Evolutionary conservation across 768 basidiomycete genomes (phyloP).

Genomic region (Xanthoconium stramineum): DNA sequence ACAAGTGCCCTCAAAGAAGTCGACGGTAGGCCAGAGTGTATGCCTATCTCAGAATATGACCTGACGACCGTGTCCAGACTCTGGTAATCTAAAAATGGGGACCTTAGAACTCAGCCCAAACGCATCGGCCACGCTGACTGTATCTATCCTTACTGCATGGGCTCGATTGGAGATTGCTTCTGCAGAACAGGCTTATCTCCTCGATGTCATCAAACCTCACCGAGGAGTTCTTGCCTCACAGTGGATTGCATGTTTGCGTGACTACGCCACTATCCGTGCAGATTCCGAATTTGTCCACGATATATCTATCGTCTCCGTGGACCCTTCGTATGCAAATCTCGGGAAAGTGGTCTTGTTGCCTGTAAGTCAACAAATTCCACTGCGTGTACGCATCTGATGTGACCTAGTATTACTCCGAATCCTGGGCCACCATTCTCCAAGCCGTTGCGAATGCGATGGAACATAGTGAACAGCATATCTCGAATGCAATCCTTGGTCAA

Average conservation of each 20-base stretch:
- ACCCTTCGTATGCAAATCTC: constrained; percentile 81
- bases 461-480: constrained; percentile 57
- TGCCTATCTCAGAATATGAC: background rate
- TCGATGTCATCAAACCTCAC: constrained; percentile 80
- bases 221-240: constrained; percentile 68
- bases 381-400: background rate
- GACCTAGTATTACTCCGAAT: constrained; percentile 76
- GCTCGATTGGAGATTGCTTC: constrained; percentile 86
- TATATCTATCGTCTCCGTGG: constrained; percentile 67
- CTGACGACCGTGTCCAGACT: constrained; percentile 47
- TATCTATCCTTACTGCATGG: constrained; percentile 94
- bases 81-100: constrained; percentile 81
- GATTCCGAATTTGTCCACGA: constrained; percentile 87
- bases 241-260: constrained; percentile 86
- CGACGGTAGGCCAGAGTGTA: constrained; percentile 53
- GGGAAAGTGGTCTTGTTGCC: constrained; percentile 90
- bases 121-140: constrained; percentile 90
- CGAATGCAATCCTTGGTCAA: constrained; percentile 80
- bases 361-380: constrained; percentile 44
- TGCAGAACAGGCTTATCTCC: constrained; percentile 67
- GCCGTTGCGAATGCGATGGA: constrained; percentile 84
- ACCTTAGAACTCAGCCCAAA: constrained; percentile 90
- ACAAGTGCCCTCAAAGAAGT: constrained; percentile 87
- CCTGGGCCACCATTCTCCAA: constrained; percentile 81
- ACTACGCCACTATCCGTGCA: constrained; percentile 87